Evolutionary conservation across 2,329 filamentous ascomycete species (phyloP).

Genomic region (Phaeophleospora eucalypticola): DNA sequence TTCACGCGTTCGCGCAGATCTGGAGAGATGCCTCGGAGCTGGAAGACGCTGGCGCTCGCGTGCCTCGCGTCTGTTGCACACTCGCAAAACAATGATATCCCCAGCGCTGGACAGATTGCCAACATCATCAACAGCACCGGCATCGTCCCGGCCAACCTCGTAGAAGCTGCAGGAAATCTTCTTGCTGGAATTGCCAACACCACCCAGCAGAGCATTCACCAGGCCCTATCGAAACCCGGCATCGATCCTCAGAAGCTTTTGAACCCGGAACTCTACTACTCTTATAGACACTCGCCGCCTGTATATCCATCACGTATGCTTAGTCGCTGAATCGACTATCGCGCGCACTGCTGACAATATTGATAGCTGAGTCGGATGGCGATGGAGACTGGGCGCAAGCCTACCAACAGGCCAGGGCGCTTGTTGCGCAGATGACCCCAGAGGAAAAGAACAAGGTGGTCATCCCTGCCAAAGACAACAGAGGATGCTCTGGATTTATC

Average conservation of each 20-base stretch:
- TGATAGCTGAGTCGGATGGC: conserved; percentile 16
- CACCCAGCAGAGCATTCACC: conserved; percentile 7
- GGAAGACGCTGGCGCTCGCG: not conserved
- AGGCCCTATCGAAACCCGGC: conserved; percentile 9
- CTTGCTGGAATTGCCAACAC: conserved; percentile 12
- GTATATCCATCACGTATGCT: conserved; percentile 28
- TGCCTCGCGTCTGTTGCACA: not conserved
- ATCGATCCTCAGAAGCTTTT: conserved; percentile 11
- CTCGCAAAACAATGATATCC: not conserved
- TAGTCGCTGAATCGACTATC: not conserved
- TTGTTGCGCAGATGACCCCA: conserved; percentile 37
- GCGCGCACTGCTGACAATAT: conserved; percentile 3
- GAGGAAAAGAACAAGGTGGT: conserved; percentile 41
- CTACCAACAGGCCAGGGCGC: conserved; percentile 38
- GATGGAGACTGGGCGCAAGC: conserved; percentile 35
- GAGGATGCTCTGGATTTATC: conserved; percentile 53
- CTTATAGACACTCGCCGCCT: conserved; percentile 29
- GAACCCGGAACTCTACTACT: conserved; percentile 26
- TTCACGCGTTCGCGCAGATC: too few species aligned
- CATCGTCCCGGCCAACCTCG: conserved; percentile 11
- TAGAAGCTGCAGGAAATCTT: conserved; percentile 11
- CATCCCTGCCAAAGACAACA: conserved; percentile 18
- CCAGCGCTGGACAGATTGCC: conserved; percentile 9
- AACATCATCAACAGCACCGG: conserved; percentile 11
- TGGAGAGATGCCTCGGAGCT: not conserved